phyloP scores from a whole-genome alignment of 768 basidiomycete species.

The Lentinus tigrinus region DNA sequence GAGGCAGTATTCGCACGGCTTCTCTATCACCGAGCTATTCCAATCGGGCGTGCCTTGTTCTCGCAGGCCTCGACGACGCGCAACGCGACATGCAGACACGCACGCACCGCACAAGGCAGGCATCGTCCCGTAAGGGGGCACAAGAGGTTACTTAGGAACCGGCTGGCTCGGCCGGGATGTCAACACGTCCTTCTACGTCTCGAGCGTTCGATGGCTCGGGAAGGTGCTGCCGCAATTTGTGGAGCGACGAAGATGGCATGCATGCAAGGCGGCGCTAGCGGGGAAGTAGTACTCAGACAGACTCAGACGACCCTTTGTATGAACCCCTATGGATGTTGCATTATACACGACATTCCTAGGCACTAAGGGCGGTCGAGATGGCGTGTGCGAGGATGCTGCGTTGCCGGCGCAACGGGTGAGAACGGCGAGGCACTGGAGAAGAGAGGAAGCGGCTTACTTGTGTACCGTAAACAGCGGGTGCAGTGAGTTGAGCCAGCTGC shows the following conservation, averaged over 20 bases:
- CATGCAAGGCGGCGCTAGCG: too few relatives aligned
- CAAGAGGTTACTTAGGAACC: too few relatives aligned
- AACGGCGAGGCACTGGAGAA: constrained; percentile 3
- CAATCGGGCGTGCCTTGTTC: background rate
- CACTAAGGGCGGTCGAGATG: constrained; percentile 44
- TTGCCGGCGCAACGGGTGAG: constrained; percentile 6
- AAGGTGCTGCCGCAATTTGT: too few relatives aligned
- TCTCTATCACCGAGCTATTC: background rate
- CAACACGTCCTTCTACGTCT: too few relatives aligned
- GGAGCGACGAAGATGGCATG: too few relatives aligned
- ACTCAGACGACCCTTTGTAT: background rate
- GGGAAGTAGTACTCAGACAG: too few relatives aligned
- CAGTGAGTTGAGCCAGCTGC: constrained; percentile 59
- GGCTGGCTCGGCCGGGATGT: too few relatives aligned
- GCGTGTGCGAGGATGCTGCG: constrained; percentile 52
- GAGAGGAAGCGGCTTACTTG: constrained; percentile 39
- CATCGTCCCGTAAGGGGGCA: background rate
- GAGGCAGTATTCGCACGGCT: background rate
- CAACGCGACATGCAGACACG: background rate
- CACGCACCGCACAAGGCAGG: background rate
- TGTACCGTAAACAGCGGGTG: constrained; percentile 66
- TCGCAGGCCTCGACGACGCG: background rate
- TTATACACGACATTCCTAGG: constrained; percentile 17
- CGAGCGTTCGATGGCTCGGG: too few relatives aligned
- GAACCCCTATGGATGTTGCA: background rate